Evolutionary conservation across 352 stramenopile genomes (phyloP), one percentile per base, ranked within the genome.

Genomic region (Globisporangium orthogonon): DNA sequence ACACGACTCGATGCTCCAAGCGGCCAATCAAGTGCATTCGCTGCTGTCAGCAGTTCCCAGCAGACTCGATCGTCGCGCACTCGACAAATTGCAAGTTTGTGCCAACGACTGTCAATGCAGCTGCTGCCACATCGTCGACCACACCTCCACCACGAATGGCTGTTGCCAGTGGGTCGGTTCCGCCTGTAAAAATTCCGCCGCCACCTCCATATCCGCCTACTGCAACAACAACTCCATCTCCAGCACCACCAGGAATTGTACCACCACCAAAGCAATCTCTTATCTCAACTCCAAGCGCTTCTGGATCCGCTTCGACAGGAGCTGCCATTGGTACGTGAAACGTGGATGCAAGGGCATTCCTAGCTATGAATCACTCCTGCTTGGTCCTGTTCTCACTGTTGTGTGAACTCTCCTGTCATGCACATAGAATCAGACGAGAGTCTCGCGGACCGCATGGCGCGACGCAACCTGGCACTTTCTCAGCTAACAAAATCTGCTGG

Each of bases 1-100:
- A 91, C 59, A 74, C 73, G 18, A 67, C 69, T 45, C 75, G 80
- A 33, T 92, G 83, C 30, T 67, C 76, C 9, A 90, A 90, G 62
- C 76, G 83, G 2, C 80, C 80, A 3, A 90, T 92, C 60, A 92
- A 92, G 56, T 90, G 83, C 46, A 90, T 89, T 66, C 83, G 83
- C 18, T 92, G 83, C 59, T 87, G 74, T 35, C 75, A 92, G 51
- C 68, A 86, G 39, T 89, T 90, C 50, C 76, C 83, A 14, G 79
- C 83, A 0, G 83, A 92, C 52, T 64, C 73, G 17, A 90, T 90
- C 40, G 79, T 89, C 41, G 69, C 74, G 1, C 83, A 92, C 55
- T 88, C 78, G 7, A 89, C 74, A 0, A 83, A 61, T 41, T 92
- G 83, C 67, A 89, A 84, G 43, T 83, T 74, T 33, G 65, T 79